A percentile compares a stretch with the other conserved stretches of the same genome.
phyloP scores from a whole-genome alignment of 129 eudicot species.

The Centaurea solstitialis region DNA sequence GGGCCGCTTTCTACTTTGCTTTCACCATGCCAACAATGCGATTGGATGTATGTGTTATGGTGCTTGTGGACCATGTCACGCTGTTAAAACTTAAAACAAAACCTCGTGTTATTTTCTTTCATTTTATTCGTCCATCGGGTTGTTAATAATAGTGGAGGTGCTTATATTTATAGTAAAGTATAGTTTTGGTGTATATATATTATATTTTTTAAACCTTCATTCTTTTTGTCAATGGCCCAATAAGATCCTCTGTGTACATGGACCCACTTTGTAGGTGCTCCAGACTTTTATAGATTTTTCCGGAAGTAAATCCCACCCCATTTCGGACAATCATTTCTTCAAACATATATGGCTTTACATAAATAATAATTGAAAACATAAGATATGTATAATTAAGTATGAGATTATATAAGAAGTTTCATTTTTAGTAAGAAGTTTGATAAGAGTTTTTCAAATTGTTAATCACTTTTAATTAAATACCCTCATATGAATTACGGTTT shows the following conservation, averaged over 20 bases:
- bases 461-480: too few species aligned
- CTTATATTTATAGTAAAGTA: too few species aligned
- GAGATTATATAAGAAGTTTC: too few species aligned
- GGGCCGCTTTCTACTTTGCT: constrained; percentile 27
- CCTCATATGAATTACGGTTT: too few species aligned
- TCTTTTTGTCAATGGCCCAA: constrained; percentile 21
- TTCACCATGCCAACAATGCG: constrained; percentile 40
- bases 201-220: background rate
- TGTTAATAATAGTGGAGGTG: too few species aligned
- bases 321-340: constrained; percentile 7
- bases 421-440: too few species aligned
- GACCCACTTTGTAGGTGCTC: constrained; percentile 31
- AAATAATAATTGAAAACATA: background rate
- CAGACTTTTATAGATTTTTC: constrained; percentile 26
- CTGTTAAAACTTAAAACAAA: background rate
- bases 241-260: constrained; percentile 3
- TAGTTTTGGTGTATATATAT: too few species aligned
- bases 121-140: too few species aligned
- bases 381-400: too few species aligned
- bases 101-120: too few species aligned
- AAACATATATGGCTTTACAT: background rate
- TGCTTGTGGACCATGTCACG: constrained; percentile 30
- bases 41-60: constrained; percentile 27
- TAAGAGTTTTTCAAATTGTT: too few species aligned
- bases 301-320: constrained; percentile 27